A percentile compares a stretch with the other conserved stretches of the same genome.
Conservation (phyloP, 331 rosid species). For the Cucumis variabilis region DNA sequence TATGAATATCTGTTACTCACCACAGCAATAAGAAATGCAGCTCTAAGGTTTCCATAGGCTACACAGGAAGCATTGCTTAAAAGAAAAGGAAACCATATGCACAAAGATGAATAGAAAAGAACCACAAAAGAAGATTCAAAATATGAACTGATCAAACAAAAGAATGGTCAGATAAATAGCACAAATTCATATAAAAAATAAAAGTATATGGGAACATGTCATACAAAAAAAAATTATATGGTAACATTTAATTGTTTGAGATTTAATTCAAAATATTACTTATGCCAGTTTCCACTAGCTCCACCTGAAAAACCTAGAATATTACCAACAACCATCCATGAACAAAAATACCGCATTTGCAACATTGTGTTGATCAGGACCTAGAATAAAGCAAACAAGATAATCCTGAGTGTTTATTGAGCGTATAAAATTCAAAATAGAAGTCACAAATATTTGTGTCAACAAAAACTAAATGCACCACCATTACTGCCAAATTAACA, state of each 20-base stretch:
- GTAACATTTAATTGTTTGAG: constrained; percentile 28
- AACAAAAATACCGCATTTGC: constrained; percentile 97
- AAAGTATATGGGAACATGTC: no score
- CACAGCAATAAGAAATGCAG: constrained; percentile 98
- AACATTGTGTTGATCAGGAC: constrained; percentile 91
- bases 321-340: constrained; percentile 99
- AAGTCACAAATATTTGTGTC: constrained; percentile 21
- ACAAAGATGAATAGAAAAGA: no score
- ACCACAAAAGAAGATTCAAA: no score
- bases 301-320: constrained; percentile 97
- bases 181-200: no score
- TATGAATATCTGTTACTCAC: constrained; percentile 59
- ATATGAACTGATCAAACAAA: no score
- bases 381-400: constrained; percentile 45
- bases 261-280: constrained; percentile 50
- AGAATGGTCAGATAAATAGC: no score
- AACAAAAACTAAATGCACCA: neutral
- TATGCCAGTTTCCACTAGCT: constrained; percentile 95
- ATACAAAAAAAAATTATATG: constrained; percentile 13
- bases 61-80: constrained; percentile 90
- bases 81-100: constrained; percentile 84
- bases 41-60: constrained; percentile 99
- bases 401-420: neutral
- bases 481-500: neutral
- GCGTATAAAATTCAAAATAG: neutral